These are phyloP conservation scores for Bauhinia variegata DNA, from an alignment of 306 rosid genomes.

Conservation along the genomic window DNA sequence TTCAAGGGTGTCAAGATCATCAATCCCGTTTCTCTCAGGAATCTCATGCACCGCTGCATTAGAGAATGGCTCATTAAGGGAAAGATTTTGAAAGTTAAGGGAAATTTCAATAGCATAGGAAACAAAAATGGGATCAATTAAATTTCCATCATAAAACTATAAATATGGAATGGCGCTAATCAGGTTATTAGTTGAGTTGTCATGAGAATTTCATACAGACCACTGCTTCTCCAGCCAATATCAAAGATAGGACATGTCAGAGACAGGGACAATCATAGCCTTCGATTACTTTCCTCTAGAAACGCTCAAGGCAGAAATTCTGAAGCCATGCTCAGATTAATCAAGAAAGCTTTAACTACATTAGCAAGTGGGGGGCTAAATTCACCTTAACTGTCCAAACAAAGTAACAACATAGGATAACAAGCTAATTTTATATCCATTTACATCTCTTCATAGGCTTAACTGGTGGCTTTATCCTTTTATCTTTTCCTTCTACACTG, in stretches of 20 bases:
- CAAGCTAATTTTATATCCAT: not conserved
- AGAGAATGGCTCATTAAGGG: conserved; percentile 30
- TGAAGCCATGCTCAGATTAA: not conserved
- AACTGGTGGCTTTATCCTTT: conserved; percentile 4
- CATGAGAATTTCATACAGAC: not conserved
- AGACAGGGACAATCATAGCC: not conserved
- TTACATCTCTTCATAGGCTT: conserved; percentile 15
- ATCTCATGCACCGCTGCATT: conserved; percentile 62
- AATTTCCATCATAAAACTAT: not conserved
- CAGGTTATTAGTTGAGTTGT: not conserved
- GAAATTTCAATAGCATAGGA: conserved; percentile 19
- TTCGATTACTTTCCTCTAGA: not conserved
- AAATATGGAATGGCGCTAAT: not conserved
- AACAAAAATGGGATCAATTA: conserved; percentile 1
- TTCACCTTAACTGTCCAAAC: conserved; percentile 9
- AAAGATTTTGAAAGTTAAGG: conserved; percentile 1
- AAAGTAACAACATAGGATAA: conserved; percentile 15
- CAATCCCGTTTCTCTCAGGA: conserved; percentile 54
- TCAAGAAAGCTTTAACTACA: not conserved
- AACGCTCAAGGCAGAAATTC: not conserved
- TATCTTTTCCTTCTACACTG: not conserved
- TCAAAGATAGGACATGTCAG: not conserved
- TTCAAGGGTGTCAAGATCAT: conserved; percentile 79
- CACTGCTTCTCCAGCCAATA: not conserved
- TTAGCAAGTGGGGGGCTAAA: not conserved